A percentile compares a stretch with the other conserved stretches of the same genome.
These are phyloP conservation scores for Saccharum hybrid DNA, from an alignment of 202 grass and related monocot species.

Conservation along the genomic window DNA sequence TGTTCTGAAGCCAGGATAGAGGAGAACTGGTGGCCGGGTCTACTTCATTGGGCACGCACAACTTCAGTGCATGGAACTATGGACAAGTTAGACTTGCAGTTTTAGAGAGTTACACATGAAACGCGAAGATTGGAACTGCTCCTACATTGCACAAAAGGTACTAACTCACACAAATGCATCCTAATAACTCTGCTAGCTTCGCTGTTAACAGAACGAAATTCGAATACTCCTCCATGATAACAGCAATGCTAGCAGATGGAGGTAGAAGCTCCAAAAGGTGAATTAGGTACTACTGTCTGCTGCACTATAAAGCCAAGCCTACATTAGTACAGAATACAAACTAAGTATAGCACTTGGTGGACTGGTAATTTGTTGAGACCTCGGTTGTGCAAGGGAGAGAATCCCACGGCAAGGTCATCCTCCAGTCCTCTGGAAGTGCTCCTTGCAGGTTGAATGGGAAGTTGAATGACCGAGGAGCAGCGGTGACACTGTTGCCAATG, in stretches of 20 bases:
- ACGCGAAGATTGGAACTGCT: neutral
- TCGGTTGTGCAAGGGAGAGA: conserved; percentile 68
- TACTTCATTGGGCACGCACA: conserved; percentile 5
- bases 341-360: conserved; percentile 59
- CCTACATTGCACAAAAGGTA: conserved; percentile 40
- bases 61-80: conserved; percentile 33
- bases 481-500: conserved; percentile 25
- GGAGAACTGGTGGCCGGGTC: neutral
- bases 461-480: conserved; percentile 32
- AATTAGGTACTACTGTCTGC: conserved; percentile 28
- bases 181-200: conserved; percentile 65
- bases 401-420: conserved; percentile 64
- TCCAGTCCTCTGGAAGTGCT: conserved; percentile 75
- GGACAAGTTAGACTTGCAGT: conserved; percentile 19
- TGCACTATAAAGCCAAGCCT: conserved; percentile 47
- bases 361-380: conserved; percentile 59
- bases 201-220: conserved; percentile 51
- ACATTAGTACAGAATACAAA: conserved; percentile 43
- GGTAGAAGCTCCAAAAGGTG: conserved; percentile 8
- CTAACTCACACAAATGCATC: conserved; percentile 20
- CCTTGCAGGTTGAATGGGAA: conserved; percentile 66
- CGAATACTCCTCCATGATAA: conserved; percentile 60
- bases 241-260: conserved; percentile 64
- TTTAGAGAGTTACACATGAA: conserved; percentile 29
- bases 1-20: conserved; percentile 22